Percentiles rank a stretch among this genome's conserved stretches.
These are phyloP conservation scores for Mallotus japonicus DNA, from an alignment of 441 rosid genomes.

Conservation along the genomic window DNA sequence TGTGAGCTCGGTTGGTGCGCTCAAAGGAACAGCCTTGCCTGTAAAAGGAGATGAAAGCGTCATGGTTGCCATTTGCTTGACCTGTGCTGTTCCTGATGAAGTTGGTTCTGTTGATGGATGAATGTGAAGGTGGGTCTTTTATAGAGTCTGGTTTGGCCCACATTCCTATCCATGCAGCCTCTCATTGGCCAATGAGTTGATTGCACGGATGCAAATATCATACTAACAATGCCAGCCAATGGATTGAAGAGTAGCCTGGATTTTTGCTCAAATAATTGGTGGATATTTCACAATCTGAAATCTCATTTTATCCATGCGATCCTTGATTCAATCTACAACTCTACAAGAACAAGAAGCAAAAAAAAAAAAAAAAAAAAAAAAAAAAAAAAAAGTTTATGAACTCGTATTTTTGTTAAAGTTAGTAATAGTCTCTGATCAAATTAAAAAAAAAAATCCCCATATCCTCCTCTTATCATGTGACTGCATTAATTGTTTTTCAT, in stretches of 20 bases:
- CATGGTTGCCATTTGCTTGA: constrained; percentile 22
- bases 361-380: too few species aligned
- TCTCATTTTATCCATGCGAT: not conserved
- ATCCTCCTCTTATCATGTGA: too few species aligned
- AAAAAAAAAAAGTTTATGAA: too few species aligned
- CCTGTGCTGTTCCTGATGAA: not conserved
- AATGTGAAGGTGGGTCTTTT: not conserved
- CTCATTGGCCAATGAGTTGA: constrained; percentile 25
- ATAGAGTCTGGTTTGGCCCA: constrained; percentile 25
- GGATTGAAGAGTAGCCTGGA: not conserved
- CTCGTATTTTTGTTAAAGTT: too few species aligned
- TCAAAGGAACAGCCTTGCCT: constrained; percentile 24
- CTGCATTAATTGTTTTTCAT: too few species aligned
- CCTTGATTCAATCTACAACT: not conserved
- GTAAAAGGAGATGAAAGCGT: constrained; percentile 29
- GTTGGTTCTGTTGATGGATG: not conserved
- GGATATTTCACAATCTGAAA: not conserved
- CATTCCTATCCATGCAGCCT: constrained; percentile 28
- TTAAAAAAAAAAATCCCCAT: too few species aligned
- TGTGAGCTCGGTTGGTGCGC: constrained; percentile 15
- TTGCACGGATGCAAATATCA: constrained; percentile 13
- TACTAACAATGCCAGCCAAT: constrained; percentile 14
- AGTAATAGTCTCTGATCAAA: too few species aligned
- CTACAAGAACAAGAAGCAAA: not conserved
- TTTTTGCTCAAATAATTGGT: constrained; percentile 17